Base-by-base conservation (phyloP, 345 rosid species). In the Gossypium australe region DNA sequence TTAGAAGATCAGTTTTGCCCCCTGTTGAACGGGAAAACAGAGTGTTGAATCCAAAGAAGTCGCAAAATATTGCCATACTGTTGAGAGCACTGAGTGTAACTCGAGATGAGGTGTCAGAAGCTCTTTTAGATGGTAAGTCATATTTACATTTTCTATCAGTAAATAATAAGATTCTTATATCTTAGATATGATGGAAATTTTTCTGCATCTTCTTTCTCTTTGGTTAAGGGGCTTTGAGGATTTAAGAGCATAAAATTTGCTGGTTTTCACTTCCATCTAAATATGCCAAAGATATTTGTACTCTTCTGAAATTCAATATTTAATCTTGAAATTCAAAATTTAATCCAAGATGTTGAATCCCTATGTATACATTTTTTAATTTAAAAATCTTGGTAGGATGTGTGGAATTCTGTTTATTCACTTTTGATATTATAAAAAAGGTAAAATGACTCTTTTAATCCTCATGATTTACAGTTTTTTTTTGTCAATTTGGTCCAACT, bases 51-150 rank as follows among this genome's bases (percentile, higher is more conserved):
- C 98, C 97, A 17, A 95, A 95, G 88, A 95, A 95, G 78, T 93
- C 99, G 0, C 98, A 95, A 88, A 95, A 95, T 83, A 95, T 95
- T 74, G 99, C 98, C 11, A 95, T 95, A 74, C 87, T 92, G 69
- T 83, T 95, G 75, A 88, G 98, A 80, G 99, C 99, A 48, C 68
- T 95, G 74, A 95, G 91, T 83, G 99, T 95, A 60, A 95, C 99
- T 0, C 79, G 92, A 81, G 99, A 95, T 74, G 98, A 91, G 67
- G 98, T 95, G 22, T 89, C 94, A 25, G 98, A 91, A 86, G 99
- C 99, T 84, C 97, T 95, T 74, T 77, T 87, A 60, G 98, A 95
- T 82, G 99, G 99, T 95, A 83, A 25, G 87, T 62, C 72, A 72
- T 58, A 22, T 7, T 72, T 55, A 44, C 14, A 34, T 62, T 44